Evolutionary conservation across 2,329 filamentous ascomycete species (phyloP).

Genomic region (Penicillium rolfsii): DNA sequence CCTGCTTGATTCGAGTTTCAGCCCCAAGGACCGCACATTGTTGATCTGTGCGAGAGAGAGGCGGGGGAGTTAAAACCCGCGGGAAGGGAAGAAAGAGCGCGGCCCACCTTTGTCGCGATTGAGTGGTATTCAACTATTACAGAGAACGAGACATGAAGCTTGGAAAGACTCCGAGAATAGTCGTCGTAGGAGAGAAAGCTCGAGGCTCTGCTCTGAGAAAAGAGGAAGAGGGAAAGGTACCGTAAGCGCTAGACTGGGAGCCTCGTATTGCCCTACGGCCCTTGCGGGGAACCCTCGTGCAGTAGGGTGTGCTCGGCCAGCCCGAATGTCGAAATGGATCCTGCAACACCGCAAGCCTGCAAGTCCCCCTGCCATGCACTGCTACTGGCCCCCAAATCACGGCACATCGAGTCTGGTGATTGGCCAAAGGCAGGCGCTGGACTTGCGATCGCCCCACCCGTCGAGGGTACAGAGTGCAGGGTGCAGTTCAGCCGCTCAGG

Average conservation of each 20-base stretch:
- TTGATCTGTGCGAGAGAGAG: conserved; percentile 7
- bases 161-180: background rate
- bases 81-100: background rate
- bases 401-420: conserved; percentile 1
- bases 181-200: background rate
- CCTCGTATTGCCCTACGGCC: conserved; percentile 3
- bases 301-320: background rate
- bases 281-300: background rate
- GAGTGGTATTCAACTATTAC: background rate
- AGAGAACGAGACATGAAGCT: background rate
- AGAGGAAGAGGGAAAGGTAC: conserved; percentile 3
- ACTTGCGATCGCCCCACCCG: conserved; percentile 8
- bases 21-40: background rate
- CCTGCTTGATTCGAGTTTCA: background rate
- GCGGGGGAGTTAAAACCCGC: conserved; percentile 3
- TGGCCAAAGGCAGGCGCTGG: conserved; percentile 11
- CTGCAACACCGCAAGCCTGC: background rate
- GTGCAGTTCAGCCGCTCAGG: conserved; percentile 12
- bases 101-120: background rate
- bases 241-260: background rate
- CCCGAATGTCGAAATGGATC: background rate
- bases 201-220: background rate
- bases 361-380: background rate
- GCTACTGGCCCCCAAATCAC: background rate
- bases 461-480: background rate